Percentiles rank a stretch among this genome's conserved stretches.
phyloP scores from a whole-genome alignment of 495 filamentous ascomycete genomes.

The Neurospora hispaniola region DNA sequence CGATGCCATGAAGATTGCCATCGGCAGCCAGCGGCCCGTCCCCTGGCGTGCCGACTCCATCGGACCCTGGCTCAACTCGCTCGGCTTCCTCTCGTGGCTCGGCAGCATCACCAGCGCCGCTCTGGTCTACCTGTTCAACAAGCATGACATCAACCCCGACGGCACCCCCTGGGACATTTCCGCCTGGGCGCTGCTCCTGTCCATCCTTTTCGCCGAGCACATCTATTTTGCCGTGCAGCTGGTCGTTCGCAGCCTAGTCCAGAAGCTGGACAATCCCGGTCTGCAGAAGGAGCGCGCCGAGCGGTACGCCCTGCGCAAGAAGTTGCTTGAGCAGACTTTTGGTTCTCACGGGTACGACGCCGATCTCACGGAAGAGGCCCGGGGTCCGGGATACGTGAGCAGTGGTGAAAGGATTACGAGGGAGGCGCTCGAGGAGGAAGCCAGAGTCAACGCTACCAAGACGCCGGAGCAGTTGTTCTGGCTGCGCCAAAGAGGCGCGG shows the following conservation, averaged over 20 bases:
- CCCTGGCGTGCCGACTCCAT: constrained; percentile 86
- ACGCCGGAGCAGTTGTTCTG: constrained; percentile 46
- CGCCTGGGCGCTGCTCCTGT: constrained; percentile 72
- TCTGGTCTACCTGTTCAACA: constrained; percentile 78
- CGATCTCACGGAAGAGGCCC: constrained; percentile 17
- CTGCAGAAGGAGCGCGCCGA: constrained; percentile 70
- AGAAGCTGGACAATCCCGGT: constrained; percentile 76
- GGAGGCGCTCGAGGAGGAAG: constrained; percentile 53
- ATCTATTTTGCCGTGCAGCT: constrained; percentile 65
- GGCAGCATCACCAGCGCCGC: constrained; percentile 79
- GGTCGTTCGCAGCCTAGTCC: constrained; percentile 55
- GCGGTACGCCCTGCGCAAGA: constrained; percentile 61
- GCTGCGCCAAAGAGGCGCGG: constrained; percentile 28
- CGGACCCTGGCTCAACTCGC: constrained; percentile 82
- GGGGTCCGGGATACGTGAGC: constrained; percentile 18
- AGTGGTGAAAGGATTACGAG: constrained; percentile 39
- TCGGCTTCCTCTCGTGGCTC: constrained; percentile 85
- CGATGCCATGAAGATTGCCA: constrained; percentile 89
- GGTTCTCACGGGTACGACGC: background rate
- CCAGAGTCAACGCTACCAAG: constrained; percentile 42
- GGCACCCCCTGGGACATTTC: constrained; percentile 57
- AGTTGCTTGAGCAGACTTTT: constrained; percentile 54
- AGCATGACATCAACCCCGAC: constrained; percentile 38
- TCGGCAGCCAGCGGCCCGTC: constrained; percentile 78
- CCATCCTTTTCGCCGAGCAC: constrained; percentile 81